Conservation (phyloP, 2,329 filamentous ascomycete genomes). For the Botrytis tulipae region DNA sequence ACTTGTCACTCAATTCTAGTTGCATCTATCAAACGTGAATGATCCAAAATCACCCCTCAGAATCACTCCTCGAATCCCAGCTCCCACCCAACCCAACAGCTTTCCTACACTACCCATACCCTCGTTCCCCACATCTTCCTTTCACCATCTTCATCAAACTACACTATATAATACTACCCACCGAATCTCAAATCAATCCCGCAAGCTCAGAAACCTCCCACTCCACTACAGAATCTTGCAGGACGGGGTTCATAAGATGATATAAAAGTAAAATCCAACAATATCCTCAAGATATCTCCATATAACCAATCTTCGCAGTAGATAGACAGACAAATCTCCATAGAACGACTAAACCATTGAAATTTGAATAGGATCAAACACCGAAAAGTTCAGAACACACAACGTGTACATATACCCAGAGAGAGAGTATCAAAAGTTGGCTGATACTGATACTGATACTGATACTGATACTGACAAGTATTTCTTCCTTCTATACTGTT, state of each 20-base stretch:
- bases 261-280: background rate
- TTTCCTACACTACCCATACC: too few relatives aligned
- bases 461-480: background rate
- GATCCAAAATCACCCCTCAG: background rate
- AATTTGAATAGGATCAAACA: too few relatives aligned
- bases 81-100: background rate
- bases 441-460: background rate
- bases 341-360: background rate
- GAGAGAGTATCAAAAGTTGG: background rate
- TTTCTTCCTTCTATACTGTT: background rate
- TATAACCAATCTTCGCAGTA: background rate
- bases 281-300: background rate
- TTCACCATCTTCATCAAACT: background rate
- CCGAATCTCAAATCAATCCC: too few relatives aligned
- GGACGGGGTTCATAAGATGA: background rate
- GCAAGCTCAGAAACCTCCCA: background rate
- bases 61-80: too few relatives aligned
- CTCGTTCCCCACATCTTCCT: background rate
- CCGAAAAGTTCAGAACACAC: background rate
- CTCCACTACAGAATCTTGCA: background rate
- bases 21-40: background rate
- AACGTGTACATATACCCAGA: accelerated
- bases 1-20: background rate
- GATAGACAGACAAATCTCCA: background rate
- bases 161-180: background rate